Evolutionary conservation across 192 early-diverging fungal genomes (phyloP).

Genomic region (Geosiphon pyriformis): DNA sequence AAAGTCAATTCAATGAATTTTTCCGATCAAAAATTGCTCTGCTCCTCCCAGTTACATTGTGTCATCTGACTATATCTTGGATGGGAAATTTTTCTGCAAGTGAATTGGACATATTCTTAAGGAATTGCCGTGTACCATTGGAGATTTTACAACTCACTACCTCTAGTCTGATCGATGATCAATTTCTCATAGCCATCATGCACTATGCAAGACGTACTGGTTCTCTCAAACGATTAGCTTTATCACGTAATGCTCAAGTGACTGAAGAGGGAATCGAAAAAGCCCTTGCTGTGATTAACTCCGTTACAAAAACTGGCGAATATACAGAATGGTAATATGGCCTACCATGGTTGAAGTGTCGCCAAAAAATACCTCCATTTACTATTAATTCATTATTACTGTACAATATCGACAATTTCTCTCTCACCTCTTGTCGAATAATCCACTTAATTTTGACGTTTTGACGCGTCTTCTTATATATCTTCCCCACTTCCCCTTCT

Average conservation of each 20-base stretch:
- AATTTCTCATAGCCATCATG: not conserved
- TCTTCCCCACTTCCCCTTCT: no score
- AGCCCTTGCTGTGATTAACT: not conserved
- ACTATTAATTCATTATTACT: no score
- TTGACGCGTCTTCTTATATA: no score
- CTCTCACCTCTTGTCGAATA: no score
- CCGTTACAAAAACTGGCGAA: conserved; percentile 1
- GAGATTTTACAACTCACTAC: conserved; percentile 9
- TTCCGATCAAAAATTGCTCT: not conserved
- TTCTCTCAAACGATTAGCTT: not conserved
- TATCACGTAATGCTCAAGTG: not conserved
- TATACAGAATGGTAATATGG: not conserved
- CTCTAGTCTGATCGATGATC: not conserved
- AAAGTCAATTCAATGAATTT: not conserved
- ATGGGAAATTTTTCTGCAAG: not conserved
- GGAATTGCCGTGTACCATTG: not conserved
- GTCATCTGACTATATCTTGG: not conserved
- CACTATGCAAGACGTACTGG: not conserved
- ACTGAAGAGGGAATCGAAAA: conserved; percentile 4
- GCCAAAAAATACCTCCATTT: no score
- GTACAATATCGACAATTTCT: no score
- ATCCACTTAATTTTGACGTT: no score
- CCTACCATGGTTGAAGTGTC: no score
- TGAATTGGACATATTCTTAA: conserved; percentile 1
- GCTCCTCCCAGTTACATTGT: not conserved